phyloP scores from a whole-genome alignment of 108 stramenopile species.

The Licmophora abbreviata region DNA sequence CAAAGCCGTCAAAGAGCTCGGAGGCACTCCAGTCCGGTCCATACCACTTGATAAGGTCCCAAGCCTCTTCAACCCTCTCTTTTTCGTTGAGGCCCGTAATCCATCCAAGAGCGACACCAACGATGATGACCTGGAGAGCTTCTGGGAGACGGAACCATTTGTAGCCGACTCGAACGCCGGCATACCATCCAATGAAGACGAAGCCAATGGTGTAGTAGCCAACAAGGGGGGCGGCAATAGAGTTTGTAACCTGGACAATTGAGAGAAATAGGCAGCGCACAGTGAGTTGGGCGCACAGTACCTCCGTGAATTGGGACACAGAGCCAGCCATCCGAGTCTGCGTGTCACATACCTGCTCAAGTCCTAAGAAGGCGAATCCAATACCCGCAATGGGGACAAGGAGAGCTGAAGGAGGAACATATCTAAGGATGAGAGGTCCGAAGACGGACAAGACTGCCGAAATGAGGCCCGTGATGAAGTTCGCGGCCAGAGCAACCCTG shows the following conservation, averaged over 20 bases:
- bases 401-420: conserved; percentile 29
- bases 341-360: conserved; percentile 30
- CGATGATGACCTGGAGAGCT: conserved; percentile 28
- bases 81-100: conserved; percentile 26
- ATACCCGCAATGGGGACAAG: conserved; percentile 49
- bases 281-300: too few species aligned
- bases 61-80: conserved; percentile 8
- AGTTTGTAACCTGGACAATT: too few species aligned
- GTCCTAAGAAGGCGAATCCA: conserved; percentile 41
- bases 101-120: conserved; percentile 41
- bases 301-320: too few species aligned
- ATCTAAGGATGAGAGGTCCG: conserved; percentile 22
- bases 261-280: too few species aligned
- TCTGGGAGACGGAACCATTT: conserved; percentile 36
- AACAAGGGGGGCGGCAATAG: conserved; percentile 8
- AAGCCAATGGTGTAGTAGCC: conserved; percentile 30
- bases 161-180: conserved; percentile 17
- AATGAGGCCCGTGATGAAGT: conserved; percentile 64
- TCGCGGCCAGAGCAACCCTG: conserved; percentile 46
- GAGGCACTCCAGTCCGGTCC: conserved; percentile 20
- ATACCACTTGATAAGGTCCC: conserved; percentile 23
- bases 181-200: conserved; percentile 36
- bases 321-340: too few species aligned
- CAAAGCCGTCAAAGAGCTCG: conserved; percentile 25
- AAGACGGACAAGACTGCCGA: conserved; percentile 24